Evolutionary conservation across 352 stramenopile species (phyloP).

Genomic region (Globisporangium parvum): DNA sequence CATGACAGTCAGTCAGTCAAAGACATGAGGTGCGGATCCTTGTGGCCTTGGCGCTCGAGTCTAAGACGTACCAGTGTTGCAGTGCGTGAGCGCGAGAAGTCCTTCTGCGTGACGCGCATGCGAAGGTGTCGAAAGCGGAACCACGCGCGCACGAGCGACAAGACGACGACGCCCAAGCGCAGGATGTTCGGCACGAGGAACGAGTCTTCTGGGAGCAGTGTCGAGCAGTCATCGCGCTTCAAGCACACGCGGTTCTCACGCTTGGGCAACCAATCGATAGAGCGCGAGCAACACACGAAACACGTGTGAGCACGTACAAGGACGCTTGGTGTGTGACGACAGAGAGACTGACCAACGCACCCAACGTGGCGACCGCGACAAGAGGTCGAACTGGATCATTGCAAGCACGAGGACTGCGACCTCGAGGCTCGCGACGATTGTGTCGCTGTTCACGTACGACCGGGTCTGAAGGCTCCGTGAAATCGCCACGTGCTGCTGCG

Average conservation of each 20-base stretch:
- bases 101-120: not conserved
- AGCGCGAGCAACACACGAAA: no score
- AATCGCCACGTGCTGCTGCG: slow-evolving; percentile 5
- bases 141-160: slow-evolving; percentile 18
- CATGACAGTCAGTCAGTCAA: not conserved
- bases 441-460: not conserved
- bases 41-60: no score
- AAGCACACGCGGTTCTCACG: slow-evolving; percentile 44
- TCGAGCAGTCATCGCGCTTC: slow-evolving; percentile 18
- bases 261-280: slow-evolving; percentile 3
- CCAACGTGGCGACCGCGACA: slow-evolving; percentile 4
- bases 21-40: no score
- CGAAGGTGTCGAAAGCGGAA: slow-evolving; percentile 20
- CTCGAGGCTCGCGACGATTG: slow-evolving; percentile 3
- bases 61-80: slow-evolving; percentile 2
- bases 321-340: no score
- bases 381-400: slow-evolving; percentile 11
- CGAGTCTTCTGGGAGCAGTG: slow-evolving; percentile 28
- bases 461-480: slow-evolving; percentile 1
- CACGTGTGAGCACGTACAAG: no score
- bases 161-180: slow-evolving; percentile 16
- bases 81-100: not conserved
- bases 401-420: slow-evolving; percentile 6
- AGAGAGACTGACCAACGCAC: slow-evolving; percentile 2
- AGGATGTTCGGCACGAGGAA: slow-evolving; percentile 31